Conservation (phyloP, 495 filamentous ascomycete species). For the Aspergillus leporis region DNA sequence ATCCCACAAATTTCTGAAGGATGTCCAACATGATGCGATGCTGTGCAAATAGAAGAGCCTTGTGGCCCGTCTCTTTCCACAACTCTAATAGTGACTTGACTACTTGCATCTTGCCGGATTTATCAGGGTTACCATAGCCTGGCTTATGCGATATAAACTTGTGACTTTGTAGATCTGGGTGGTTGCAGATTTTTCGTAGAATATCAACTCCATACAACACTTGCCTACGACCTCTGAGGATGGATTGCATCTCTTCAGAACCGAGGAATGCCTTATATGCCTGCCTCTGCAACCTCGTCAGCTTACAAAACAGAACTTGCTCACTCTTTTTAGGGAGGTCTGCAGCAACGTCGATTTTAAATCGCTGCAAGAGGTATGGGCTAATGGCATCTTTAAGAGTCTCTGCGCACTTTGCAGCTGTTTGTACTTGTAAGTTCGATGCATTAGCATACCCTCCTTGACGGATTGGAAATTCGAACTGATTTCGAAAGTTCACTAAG, state of each 20-base stretch:
- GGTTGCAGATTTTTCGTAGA: conserved; percentile 95
- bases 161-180: conserved; percentile 82
- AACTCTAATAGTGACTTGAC: conserved; percentile 78
- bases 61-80: conserved; percentile 86
- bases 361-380: conserved; percentile 87
- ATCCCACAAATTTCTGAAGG: conserved; percentile 72
- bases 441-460: conserved; percentile 93
- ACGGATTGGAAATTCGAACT: conserved; percentile 90
- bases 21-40: conserved; percentile 93
- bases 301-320: conserved; percentile 91
- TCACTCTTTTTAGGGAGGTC: conserved; percentile 95
- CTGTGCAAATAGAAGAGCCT: conserved; percentile 88
- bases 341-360: conserved; percentile 90
- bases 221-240: conserved; percentile 71
- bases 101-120: conserved; percentile 95
- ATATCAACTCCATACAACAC: conserved; percentile 87
- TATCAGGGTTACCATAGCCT: conserved; percentile 68
- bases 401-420: conserved; percentile 85
- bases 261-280: conserved; percentile 78
- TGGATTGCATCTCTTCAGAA: conserved; percentile 78
- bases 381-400: conserved; percentile 88
- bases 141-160: conserved; percentile 55
- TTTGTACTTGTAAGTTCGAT: conserved; percentile 87
- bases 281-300: conserved; percentile 72
- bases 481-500: conserved; percentile 80